phyloP scores from a whole-genome alignment of 306 rosid species.

The Pterocarpus macrocarpus region DNA sequence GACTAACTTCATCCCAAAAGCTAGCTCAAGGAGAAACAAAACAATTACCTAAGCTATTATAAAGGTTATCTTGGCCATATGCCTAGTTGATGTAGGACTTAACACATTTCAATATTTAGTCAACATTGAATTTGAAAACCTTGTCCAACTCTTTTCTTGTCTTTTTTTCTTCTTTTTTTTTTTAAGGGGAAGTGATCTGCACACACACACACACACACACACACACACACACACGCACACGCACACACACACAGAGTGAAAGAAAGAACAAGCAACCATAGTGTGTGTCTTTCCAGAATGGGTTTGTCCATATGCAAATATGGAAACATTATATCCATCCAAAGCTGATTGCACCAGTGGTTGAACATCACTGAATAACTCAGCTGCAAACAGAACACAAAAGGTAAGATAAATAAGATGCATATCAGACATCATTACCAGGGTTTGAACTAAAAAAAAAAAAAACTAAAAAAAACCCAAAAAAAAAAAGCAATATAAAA shows the following conservation, averaged over 20 bases:
- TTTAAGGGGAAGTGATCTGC: slow-evolving; percentile 5
- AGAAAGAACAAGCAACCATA: slow-evolving; percentile 69
- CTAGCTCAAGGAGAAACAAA: too few relatives aligned
- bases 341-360: slow-evolving; percentile 93
- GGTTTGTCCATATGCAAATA: slow-evolving; percentile 93
- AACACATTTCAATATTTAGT: slow-evolving; percentile 30
- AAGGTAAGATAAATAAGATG: slow-evolving; percentile 42
- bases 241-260: slow-evolving; percentile 37
- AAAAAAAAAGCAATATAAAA: not conserved
- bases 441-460: slow-evolving; percentile 12
- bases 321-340: slow-evolving; percentile 95
- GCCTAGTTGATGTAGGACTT: too few relatives aligned
- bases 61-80: too few relatives aligned
- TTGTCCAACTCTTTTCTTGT: not conserved
- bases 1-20: too few relatives aligned
- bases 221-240: not conserved
- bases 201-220: not conserved
- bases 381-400: slow-evolving; percentile 66
- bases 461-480: too few relatives aligned
- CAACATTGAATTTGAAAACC: slow-evolving; percentile 37
- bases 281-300: slow-evolving; percentile 94
- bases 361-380: slow-evolving; percentile 91
- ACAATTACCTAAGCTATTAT: too few relatives aligned
- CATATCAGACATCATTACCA: slow-evolving; percentile 6
- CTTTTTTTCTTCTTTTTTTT: not conserved